A percentile compares a stretch with the other conserved stretches of the same genome.
These are phyloP conservation scores for Escallonia rubra DNA, from an alignment of 129 eudicot genomes.

Conservation along the genomic window DNA sequence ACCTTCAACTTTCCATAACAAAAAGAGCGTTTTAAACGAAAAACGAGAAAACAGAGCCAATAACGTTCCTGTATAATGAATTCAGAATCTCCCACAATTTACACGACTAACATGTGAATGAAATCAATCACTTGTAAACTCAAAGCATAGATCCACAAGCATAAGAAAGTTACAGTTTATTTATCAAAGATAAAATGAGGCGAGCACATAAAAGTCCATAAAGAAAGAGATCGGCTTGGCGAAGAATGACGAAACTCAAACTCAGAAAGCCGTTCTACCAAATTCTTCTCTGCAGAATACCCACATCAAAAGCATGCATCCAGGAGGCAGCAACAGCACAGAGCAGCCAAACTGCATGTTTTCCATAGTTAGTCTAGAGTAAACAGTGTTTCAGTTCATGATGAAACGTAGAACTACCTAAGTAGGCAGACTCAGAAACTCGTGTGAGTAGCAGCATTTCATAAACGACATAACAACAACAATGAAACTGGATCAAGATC, in stretches of 20 bases:
- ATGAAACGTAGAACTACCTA: no score
- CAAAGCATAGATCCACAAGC: not conserved
- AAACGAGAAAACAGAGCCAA: not conserved
- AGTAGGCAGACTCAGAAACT: no score
- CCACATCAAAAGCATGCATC: slow-evolving; percentile 52
- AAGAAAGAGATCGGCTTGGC: not conserved
- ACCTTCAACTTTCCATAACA: not conserved
- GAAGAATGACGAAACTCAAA: not conserved
- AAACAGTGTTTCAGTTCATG: no score
- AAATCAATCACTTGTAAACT: not conserved
- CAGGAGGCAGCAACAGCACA: slow-evolving; percentile 70
- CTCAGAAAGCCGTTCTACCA: no score
- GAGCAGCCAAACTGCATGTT: slow-evolving; percentile 69
- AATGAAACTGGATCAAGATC: no score
- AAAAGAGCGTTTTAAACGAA: not conserved
- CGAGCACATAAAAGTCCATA: not conserved
- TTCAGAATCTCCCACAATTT: not conserved
- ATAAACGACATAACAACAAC: no score
- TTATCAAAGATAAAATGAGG: not conserved
- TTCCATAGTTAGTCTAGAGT: no score
- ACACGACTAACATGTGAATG: not conserved
- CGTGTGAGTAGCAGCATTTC: no score
- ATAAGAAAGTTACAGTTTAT: not conserved
- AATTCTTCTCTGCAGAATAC: not conserved
- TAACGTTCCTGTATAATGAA: not conserved